These are phyloP conservation scores for Geranomyces variabilis DNA, from an alignment of 192 early-diverging fungal genomes.

Conservation along the genomic window DNA sequence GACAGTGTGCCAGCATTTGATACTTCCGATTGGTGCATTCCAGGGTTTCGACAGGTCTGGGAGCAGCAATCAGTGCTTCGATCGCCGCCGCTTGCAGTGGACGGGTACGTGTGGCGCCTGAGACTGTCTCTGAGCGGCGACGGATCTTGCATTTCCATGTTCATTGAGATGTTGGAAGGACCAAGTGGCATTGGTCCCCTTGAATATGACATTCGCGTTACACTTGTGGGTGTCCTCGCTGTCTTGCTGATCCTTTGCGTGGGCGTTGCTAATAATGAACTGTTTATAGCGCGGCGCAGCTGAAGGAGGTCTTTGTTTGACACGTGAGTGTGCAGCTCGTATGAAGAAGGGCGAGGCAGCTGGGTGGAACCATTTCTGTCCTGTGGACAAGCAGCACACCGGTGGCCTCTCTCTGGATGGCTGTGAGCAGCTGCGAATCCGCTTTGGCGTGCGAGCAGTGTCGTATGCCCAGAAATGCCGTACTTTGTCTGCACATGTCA, in stretches of 20 bases:
- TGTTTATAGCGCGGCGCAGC: background rate
- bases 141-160: slow-evolving; percentile 1
- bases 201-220: slow-evolving; percentile 27
- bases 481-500: slow-evolving; percentile 23
- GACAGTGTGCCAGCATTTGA: slow-evolving; percentile 7
- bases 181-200: background rate
- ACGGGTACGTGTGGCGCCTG: slow-evolving; percentile 6
- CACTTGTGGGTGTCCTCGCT: slow-evolving; percentile 41
- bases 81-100: background rate
- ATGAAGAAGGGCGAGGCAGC: slow-evolving; percentile 29
- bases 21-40: slow-evolving; percentile 3
- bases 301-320: background rate
- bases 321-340: slow-evolving; percentile 6
- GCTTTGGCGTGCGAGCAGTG: slow-evolving; percentile 36
- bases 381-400: slow-evolving; percentile 23
- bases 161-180: background rate
- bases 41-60: background rate
- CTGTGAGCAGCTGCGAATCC: slow-evolving; percentile 28
- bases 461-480: slow-evolving; percentile 38
- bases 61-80: background rate
- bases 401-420: slow-evolving; percentile 21
- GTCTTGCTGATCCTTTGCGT: background rate
- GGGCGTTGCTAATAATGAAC: background rate
- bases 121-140: background rate
- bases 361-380: slow-evolving; percentile 42